Conservation (phyloP, 1,284 basidiomycete species). For the Abortiporus biennis region DNA sequence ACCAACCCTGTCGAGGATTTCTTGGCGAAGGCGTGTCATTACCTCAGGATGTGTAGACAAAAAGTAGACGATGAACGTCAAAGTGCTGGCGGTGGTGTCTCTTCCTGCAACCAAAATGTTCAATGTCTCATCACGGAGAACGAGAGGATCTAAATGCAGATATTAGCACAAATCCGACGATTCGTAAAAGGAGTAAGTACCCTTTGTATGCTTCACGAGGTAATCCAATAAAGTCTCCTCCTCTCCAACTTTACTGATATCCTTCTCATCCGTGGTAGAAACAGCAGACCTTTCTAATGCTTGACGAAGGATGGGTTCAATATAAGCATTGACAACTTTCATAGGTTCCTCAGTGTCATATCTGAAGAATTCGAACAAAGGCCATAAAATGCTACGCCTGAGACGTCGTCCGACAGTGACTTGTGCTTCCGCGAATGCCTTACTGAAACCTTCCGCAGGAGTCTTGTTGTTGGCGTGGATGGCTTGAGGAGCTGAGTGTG, state of each 20-base stretch:
- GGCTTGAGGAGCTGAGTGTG: slow-evolving; percentile 11
- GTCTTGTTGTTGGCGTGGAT: slow-evolving; percentile 6
- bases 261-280: slow-evolving; percentile 20
- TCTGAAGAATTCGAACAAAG: slow-evolving; percentile 25
- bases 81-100: slow-evolving; percentile 20
- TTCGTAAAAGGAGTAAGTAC: neutral
- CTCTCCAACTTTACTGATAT: slow-evolving; percentile 14
- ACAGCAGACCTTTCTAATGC: slow-evolving; percentile 16
- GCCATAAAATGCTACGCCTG: slow-evolving; percentile 23
- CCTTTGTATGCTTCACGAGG: slow-evolving; percentile 17
- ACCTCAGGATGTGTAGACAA: slow-evolving; percentile 25
- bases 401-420: slow-evolving; percentile 14
- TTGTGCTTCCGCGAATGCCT: slow-evolving; percentile 27
- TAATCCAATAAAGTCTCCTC: slow-evolving; percentile 35
- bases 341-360: slow-evolving; percentile 27
- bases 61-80: slow-evolving; percentile 26
- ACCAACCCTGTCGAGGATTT: slow-evolving; percentile 17
- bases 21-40: slow-evolving; percentile 20
- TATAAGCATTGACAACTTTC: slow-evolving; percentile 26
- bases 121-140: slow-evolving; percentile 16
- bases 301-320: slow-evolving; percentile 29
- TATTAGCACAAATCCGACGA: neutral
- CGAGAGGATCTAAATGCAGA: slow-evolving; percentile 10
- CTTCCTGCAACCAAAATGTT: slow-evolving; percentile 15
- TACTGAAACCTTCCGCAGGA: slow-evolving; percentile 16